Conservation (phyloP, 768 basidiomycete genomes). For the Trametes meyenii region DNA sequence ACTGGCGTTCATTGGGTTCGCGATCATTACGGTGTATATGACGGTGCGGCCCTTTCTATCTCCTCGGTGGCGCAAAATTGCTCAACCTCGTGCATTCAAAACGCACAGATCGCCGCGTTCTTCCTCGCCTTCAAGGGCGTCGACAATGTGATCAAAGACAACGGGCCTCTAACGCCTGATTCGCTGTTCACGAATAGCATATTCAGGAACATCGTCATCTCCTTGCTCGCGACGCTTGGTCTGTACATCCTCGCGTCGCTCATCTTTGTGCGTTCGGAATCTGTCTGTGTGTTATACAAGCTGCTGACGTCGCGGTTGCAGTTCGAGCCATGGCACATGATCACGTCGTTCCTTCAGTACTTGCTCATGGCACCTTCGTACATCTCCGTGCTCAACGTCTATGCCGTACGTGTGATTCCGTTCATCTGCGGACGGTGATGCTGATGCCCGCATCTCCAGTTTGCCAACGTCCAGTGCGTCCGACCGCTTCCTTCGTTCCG, state of each 20-base stretch:
- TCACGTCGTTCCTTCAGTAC: slow-evolving; percentile 95
- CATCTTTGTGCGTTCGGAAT: slow-evolving; percentile 67
- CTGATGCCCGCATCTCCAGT: slow-evolving; percentile 43
- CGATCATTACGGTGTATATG: slow-evolving; percentile 94
- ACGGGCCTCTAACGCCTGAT: slow-evolving; percentile 50
- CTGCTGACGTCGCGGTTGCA: slow-evolving; percentile 35
- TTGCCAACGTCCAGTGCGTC: slow-evolving; percentile 75
- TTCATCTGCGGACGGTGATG: slow-evolving; percentile 4
- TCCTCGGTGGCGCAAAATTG: slow-evolving; percentile 7
- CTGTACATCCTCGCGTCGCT: slow-evolving; percentile 83
- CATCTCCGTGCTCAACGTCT: slow-evolving; percentile 91
- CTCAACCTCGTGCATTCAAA: slow-evolving; percentile 6
- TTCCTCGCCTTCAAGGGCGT: slow-evolving; percentile 85
- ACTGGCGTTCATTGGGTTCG: slow-evolving; percentile 84
- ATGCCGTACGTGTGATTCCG: slow-evolving; percentile 54
- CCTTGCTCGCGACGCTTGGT: slow-evolving; percentile 85
- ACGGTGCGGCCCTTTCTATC: slow-evolving; percentile 53
- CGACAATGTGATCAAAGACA: slow-evolving; percentile 51
- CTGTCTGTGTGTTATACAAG: background rate
- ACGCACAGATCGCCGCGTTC: slow-evolving; percentile 67
- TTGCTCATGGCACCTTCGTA: slow-evolving; percentile 91
- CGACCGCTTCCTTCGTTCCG: background rate
- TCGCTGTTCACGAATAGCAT: slow-evolving; percentile 78
- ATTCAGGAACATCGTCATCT: slow-evolving; percentile 86
- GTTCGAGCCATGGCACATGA: slow-evolving; percentile 99